These are phyloP conservation scores for Emericellopsis atlantica DNA, from an alignment of 2,329 filamentous ascomycete species.

Conservation along the genomic window DNA sequence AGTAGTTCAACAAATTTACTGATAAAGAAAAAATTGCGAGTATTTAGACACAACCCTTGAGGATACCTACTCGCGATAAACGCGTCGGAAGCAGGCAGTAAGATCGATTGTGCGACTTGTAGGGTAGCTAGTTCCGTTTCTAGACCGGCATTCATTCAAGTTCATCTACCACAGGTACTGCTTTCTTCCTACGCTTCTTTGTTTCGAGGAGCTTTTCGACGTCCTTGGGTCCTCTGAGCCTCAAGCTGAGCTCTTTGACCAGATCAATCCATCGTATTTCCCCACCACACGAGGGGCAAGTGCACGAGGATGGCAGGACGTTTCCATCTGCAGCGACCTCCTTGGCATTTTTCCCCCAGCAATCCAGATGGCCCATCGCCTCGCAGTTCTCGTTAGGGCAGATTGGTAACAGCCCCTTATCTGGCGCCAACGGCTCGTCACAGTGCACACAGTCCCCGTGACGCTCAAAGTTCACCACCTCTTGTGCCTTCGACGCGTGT, in stretches of 20 bases:
- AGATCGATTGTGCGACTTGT: no score
- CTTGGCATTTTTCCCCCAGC: conserved; percentile 37
- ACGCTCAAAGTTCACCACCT: conserved; percentile 40
- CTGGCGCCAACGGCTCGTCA: conserved; percentile 26
- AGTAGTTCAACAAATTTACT: no score
- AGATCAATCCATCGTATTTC: conserved; percentile 60
- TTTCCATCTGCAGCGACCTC: conserved; percentile 17
- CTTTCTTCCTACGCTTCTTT: conserved; percentile 18
- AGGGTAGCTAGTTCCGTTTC: no score
- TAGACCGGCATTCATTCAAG: no score
- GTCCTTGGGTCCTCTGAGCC: conserved; percentile 58
- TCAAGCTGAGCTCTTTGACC: conserved; percentile 70
- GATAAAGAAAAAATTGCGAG: no score
- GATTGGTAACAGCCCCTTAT: conserved; percentile 40
- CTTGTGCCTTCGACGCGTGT: conserved; percentile 42
- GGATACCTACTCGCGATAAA: no score
- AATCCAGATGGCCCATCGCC: conserved; percentile 45
- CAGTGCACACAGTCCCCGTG: conserved; percentile 45
- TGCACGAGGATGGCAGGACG: conserved; percentile 55
- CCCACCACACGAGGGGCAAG: conserved; percentile 57
- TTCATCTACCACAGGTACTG: background rate
- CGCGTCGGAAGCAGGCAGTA: no score
- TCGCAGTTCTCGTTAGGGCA: conserved; percentile 42
- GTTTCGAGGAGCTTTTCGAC: conserved; percentile 55
- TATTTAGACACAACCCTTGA: no score